Evolutionary conservation across 73 alveolate genomes (phyloP).

Genomic region (Tetrahymena elliotti): DNA sequence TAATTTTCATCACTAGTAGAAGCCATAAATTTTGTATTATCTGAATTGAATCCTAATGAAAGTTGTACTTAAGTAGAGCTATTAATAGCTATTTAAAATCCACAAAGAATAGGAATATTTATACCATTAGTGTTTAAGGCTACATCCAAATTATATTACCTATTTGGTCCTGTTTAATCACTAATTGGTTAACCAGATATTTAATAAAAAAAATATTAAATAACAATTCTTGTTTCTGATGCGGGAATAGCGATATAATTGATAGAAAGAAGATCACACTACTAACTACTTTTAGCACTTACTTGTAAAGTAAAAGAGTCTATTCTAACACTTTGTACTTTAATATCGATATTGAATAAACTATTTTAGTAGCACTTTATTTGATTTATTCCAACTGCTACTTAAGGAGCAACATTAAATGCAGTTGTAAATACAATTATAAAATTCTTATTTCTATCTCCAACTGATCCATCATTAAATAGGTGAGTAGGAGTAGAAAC

Average conservation of each 20-base stretch:
- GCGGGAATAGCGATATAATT: not conserved
- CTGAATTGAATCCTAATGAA: not conserved
- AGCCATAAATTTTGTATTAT: not conserved
- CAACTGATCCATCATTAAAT: not conserved
- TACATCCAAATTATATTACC: not conserved
- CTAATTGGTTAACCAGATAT: not conserved
- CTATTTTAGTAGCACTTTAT: not conserved
- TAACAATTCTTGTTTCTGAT: not conserved
- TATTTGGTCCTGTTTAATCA: not conserved
- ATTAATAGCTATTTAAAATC: not conserved
- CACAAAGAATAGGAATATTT: not conserved
- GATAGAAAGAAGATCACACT: not conserved
- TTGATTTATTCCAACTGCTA: not conserved
- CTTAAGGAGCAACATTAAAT: not conserved
- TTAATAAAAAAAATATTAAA: not conserved
- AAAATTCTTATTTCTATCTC: not conserved
- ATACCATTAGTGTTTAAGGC: not conserved
- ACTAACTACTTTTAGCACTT: not conserved
- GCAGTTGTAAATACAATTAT: not conserved
- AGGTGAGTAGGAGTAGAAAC: not conserved
- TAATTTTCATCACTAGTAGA: not conserved
- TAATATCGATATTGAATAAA: not conserved
- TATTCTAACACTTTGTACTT: not conserved
- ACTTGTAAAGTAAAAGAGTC: not conserved
- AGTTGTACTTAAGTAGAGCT: not conserved